phyloP scores from a whole-genome alignment of 768 basidiomycete species.

The Tephrocybe sp. region DNA sequence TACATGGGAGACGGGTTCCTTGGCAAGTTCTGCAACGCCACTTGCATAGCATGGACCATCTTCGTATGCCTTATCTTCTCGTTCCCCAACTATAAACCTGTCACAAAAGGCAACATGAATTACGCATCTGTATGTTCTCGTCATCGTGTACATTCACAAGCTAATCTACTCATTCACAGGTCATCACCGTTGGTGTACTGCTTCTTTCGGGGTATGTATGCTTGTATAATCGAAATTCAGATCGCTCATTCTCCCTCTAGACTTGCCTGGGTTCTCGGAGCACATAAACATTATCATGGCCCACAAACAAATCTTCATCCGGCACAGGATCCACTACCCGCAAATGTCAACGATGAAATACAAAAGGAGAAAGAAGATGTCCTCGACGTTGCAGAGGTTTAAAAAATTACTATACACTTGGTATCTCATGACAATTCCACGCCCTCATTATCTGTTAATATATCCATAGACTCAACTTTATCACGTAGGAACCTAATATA shows the following conservation, averaged over 20 bases:
- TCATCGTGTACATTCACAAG: not conserved
- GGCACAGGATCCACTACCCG: not conserved
- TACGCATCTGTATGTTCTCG: conserved; percentile 61
- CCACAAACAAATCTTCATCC: conserved; percentile 48
- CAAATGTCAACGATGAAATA: not conserved
- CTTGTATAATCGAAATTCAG: not conserved
- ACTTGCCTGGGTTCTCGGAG: conserved; percentile 51
- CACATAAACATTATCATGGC: conserved; percentile 56
- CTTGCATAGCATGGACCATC: conserved; percentile 67
- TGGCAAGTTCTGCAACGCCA: conserved; percentile 57
- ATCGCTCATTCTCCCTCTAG: conserved; percentile 19
- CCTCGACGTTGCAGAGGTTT: not conserved
- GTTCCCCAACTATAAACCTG: conserved; percentile 66
- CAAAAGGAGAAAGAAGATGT: not conserved
- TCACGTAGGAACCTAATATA: not conserved
- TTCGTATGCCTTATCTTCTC: conserved; percentile 73
- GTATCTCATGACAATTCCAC: not conserved
- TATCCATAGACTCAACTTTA: not conserved
- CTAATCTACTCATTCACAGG: conserved; percentile 17
- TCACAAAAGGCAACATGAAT: conserved; percentile 74
- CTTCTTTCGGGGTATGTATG: conserved; percentile 47
- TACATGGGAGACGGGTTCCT: conserved; percentile 73
- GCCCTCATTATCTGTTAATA: not conserved
- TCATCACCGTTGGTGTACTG: conserved; percentile 52
- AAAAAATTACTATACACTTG: not conserved